Base-by-base conservation (phyloP, 805 yeast genomes). In the Lipomyces lipofer region DNA sequence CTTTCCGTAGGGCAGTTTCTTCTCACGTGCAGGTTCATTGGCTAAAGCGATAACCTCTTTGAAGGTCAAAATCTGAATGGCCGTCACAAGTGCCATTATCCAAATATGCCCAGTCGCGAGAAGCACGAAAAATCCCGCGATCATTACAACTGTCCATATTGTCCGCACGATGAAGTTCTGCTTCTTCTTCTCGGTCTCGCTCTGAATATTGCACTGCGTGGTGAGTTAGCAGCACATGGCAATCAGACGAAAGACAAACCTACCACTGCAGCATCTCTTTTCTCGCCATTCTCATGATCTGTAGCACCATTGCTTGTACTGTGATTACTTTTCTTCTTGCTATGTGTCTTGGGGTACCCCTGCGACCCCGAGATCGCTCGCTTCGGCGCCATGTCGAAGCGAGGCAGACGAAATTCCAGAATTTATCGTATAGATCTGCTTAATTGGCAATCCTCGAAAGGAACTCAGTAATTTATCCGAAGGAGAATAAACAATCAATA, bases 61-160 rank as follows among this genome's bases (percentile, higher is more conserved):
- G 72, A 90, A 94, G 3, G 95, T 88, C 52, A 90, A 78, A 28
- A 87, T 76, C 71, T 94, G 97, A 54, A 89, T 79, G 6, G 83
- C 65, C 39, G 86, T 74, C 46, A 92, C 89, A 54, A 88, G 74
- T 4, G 80, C 69, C 54, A 91, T 86, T 49, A 90, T 80, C 76
- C 90, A 83, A 51, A 86, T 73, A 67, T 91, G 98, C 39, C 99
- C 99, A 8, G 91, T 80, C 27, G 87, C 83, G 45, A 91, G 73
- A 24, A 86, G 77, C 35, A 78, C 71, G 57, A 88, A 81, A 70
- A 90, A 86, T 4, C 82, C 82, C 15, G 76, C 71, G 56, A 94
- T 85, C 97, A 94, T 91, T 15, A 94, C 89, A 64, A 94, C 71
- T 0, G 97, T 87, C 98, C 98, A 94, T 45, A 87, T 75, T 2